These are phyloP conservation scores for Ogataea paraovalis DNA, from an alignment of 805 yeast species.

Conservation along the genomic window DNA sequence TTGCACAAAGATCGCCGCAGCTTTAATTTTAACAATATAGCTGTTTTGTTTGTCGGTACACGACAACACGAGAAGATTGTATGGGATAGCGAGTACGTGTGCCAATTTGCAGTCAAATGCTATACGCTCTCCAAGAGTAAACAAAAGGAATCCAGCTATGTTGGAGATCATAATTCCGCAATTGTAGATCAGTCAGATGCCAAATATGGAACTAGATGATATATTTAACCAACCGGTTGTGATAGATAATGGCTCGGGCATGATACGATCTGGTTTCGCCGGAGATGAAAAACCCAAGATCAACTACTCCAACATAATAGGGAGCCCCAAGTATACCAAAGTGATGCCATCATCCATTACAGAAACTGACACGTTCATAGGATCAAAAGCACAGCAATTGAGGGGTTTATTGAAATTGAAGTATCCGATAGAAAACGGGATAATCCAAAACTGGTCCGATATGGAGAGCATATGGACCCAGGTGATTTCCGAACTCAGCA, in stretches of 20 bases:
- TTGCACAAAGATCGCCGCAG: too few species aligned
- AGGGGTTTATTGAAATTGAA: slow-evolving; percentile 70
- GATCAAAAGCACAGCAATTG: slow-evolving; percentile 66
- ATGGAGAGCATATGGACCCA: slow-evolving; percentile 81
- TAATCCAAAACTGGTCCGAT: slow-evolving; percentile 77
- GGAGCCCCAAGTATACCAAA: slow-evolving; percentile 79
- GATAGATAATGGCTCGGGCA: slow-evolving; percentile 83
- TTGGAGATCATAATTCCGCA: not conserved
- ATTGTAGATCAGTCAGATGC: not conserved
- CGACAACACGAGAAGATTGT: too few species aligned
- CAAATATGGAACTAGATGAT: slow-evolving; percentile 11
- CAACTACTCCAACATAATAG: slow-evolving; percentile 61
- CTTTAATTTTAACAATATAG: too few species aligned
- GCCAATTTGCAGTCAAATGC: too few species aligned
- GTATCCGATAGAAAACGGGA: slow-evolving; percentile 79
- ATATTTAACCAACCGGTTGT: slow-evolving; percentile 69
- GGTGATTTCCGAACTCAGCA: slow-evolving; percentile 48
- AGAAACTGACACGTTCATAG: slow-evolving; percentile 63
- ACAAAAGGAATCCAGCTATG: not conserved
- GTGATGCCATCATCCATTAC: slow-evolving; percentile 64
- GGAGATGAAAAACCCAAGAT: slow-evolving; percentile 81
- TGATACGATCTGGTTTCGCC: slow-evolving; percentile 85
- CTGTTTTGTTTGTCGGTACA: too few species aligned
- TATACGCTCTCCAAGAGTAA: not conserved
- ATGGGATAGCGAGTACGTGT: too few species aligned